These are phyloP conservation scores for Rasamsonia emersonii DNA, from an alignment of 2,329 filamentous ascomycete genomes.

Conservation along the genomic window DNA sequence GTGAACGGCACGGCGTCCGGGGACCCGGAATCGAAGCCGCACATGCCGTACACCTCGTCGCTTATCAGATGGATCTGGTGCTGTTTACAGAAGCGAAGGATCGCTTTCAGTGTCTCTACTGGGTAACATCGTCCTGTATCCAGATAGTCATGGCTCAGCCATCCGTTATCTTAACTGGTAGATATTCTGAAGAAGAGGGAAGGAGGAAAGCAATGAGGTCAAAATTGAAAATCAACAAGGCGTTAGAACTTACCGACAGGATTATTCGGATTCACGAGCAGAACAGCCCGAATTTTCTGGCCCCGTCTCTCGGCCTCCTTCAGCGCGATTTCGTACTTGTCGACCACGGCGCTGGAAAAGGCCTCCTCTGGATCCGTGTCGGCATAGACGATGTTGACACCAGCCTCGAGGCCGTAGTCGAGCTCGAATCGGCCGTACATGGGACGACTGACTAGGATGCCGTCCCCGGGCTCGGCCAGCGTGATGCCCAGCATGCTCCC, in stretches of 20 bases:
- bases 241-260: constrained; percentile 26
- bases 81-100: constrained; percentile 43
- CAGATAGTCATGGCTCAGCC: no score
- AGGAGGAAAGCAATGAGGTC: constrained; percentile 1
- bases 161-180: no score
- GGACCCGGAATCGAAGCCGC: constrained; percentile 30
- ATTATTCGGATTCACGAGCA: constrained; percentile 39
- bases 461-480: constrained; percentile 38
- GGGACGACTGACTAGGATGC: constrained; percentile 38
- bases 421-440: constrained; percentile 42
- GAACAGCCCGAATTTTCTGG: constrained; percentile 28
- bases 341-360: constrained; percentile 17
- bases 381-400: constrained; percentile 31
- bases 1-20: constrained; percentile 30
- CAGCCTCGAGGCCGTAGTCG: constrained; percentile 41
- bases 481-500: constrained; percentile 36
- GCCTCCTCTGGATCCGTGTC: constrained; percentile 30
- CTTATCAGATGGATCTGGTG: constrained; percentile 45
- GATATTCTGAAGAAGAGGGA: no score
- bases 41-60: constrained; percentile 51
- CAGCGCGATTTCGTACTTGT: constrained; percentile 16
- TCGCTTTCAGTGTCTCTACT: constrained; percentile 29
- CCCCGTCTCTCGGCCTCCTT: constrained; percentile 22
- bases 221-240: neutral
- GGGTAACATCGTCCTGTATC: constrained; percentile 39